Percentiles rank a stretch among this genome's conserved stretches.
These are phyloP conservation scores for Hippophae tibetana DNA, from an alignment of 306 rosid genomes.

Conservation along the genomic window DNA sequence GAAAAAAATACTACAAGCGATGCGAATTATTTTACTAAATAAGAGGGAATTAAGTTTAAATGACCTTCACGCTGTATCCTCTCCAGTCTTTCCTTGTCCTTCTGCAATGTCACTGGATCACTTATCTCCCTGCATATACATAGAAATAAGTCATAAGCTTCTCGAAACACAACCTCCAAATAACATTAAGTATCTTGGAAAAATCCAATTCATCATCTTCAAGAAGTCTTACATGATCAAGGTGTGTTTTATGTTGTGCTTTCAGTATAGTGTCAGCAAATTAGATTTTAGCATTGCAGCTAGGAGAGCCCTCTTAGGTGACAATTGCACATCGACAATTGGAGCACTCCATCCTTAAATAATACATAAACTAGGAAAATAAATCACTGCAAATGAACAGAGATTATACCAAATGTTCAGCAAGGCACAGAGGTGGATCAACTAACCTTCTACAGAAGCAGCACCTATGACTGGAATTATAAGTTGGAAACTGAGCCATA, in stretches of 20 bases:
- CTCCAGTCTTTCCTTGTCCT: constrained; percentile 61
- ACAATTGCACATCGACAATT: constrained; percentile 44
- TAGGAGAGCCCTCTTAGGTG: constrained; percentile 86
- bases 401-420: constrained; percentile 4
- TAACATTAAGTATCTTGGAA: not conserved
- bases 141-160: not conserved
- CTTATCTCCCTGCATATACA: constrained; percentile 42
- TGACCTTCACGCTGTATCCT: constrained; percentile 74
- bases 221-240: constrained; percentile 44
- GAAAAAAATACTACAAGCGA: too few species aligned
- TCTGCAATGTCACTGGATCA: constrained; percentile 52
- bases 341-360: constrained; percentile 43
- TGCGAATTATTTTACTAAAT: too few species aligned
- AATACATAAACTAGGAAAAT: constrained; percentile 8
- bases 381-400: constrained; percentile 5
- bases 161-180: not conserved
- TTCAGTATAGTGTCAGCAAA: constrained; percentile 89
- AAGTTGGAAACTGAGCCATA: constrained; percentile 33
- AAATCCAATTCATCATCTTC: not conserved
- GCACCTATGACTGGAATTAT: constrained; percentile 30
- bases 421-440: too few species aligned
- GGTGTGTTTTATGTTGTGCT: constrained; percentile 76
- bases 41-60: too few species aligned
- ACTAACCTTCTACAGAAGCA: constrained; percentile 49
- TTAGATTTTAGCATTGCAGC: constrained; percentile 77